Conservation (phyloP, 805 yeast genomes). For the Aciculoconidium aculeatum region DNA sequence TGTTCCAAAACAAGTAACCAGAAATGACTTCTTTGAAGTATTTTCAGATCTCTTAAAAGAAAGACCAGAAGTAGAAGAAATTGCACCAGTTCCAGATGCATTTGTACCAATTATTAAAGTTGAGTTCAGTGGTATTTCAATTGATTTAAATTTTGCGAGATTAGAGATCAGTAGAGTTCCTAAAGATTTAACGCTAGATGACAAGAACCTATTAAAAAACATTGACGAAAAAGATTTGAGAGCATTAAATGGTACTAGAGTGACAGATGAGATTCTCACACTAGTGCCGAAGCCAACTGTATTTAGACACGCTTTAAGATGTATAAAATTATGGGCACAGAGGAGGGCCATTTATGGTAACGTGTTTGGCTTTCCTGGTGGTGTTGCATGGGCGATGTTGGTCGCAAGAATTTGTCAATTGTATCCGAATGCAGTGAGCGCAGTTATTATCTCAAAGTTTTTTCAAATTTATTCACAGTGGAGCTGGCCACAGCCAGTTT, state of each 20-base stretch:
- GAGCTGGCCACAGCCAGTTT: conserved; percentile 98
- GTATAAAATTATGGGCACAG: conserved; percentile 96
- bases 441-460: conserved; percentile 84
- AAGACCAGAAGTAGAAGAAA: conserved; percentile 82
- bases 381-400: conserved; percentile 99
- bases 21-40: conserved; percentile 84
- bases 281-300: conserved; percentile 91
- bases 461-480: conserved; percentile 82
- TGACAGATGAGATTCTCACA: conserved; percentile 86
- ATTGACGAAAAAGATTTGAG: conserved; percentile 88
- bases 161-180: conserved; percentile 85
- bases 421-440: conserved; percentile 93
- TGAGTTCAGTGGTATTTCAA: conserved; percentile 84
- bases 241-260: conserved; percentile 92
- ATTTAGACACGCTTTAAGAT: conserved; percentile 86
- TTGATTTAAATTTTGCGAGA: conserved; percentile 83
- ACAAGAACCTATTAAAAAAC: conserved; percentile 79
- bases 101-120: conserved; percentile 95
- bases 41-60: conserved; percentile 64
- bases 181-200: conserved; percentile 62
- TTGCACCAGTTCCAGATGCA: conserved; percentile 92
- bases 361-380: conserved; percentile 97
- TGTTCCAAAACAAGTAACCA: conserved; percentile 89
- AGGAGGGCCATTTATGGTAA: conserved; percentile 91
- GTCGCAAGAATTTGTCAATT: conserved; percentile 97